Evolutionary conservation across 371 early-diverging fungal genomes (phyloP).

Genomic region (Mucor saturninus): DNA sequence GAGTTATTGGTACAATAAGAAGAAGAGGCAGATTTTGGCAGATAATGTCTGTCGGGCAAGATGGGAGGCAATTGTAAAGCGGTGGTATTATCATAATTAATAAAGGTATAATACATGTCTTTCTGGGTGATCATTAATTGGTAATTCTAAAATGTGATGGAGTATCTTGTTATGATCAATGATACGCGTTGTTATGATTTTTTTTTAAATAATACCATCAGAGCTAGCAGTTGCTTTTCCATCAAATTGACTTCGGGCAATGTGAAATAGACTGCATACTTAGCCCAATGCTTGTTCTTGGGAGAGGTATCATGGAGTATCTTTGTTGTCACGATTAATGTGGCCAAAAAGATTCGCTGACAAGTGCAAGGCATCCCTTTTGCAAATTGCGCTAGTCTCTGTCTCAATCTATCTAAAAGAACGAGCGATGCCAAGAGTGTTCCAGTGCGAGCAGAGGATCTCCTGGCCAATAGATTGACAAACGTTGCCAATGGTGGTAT

Average conservation of each 20-base stretch:
- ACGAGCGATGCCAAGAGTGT: slow-evolving; percentile 67
- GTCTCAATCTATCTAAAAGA: slow-evolving; percentile 59
- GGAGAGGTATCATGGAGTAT: slow-evolving; percentile 76
- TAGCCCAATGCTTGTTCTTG: slow-evolving; percentile 81
- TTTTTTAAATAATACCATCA: slow-evolving; percentile 53
- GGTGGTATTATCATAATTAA: slow-evolving; percentile 4
- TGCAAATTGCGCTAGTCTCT: slow-evolving; percentile 45
- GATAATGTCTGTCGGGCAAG: slow-evolving; percentile 4
- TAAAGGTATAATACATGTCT: slow-evolving; percentile 13
- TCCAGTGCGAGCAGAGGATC: slow-evolving; percentile 61
- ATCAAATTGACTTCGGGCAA: slow-evolving; percentile 78
- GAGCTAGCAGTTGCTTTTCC: slow-evolving; percentile 77
- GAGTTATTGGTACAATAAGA: not conserved
- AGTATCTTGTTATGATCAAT: not conserved
- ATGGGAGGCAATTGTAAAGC: slow-evolving; percentile 12
- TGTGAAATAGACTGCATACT: slow-evolving; percentile 68
- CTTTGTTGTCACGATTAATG: slow-evolving; percentile 73
- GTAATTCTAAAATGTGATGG: slow-evolving; percentile 2
- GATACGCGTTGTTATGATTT: not conserved
- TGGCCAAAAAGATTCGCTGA: slow-evolving; percentile 66
- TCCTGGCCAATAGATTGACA: slow-evolving; percentile 56
- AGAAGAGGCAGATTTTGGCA: slow-evolving; percentile 16
- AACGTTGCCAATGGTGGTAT: slow-evolving; percentile 56
- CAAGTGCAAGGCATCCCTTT: slow-evolving; percentile 73
- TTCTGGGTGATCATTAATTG: slow-evolving; percentile 14